Conservation (phyloP, 306 rosid species). For the Mucuna pruriens region DNA sequence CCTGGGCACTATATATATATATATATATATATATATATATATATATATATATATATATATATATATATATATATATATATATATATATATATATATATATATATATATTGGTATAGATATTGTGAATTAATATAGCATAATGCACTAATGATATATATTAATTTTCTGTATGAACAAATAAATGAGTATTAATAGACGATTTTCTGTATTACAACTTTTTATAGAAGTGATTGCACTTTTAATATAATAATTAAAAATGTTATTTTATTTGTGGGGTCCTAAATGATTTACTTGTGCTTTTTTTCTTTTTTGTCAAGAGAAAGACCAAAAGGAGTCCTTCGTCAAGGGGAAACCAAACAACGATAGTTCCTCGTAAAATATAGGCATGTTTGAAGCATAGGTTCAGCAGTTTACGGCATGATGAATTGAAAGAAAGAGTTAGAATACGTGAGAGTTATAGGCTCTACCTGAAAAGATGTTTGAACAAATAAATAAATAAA, state of each 20-base stretch:
- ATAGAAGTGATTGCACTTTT: neutral
- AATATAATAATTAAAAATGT: neutral
- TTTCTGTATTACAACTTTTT: neutral
- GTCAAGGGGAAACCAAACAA: neutral
- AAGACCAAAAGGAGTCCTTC: neutral
- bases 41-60: too few relatives aligned
- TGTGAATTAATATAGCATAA: too few relatives aligned
- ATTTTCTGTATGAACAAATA: too few relatives aligned
- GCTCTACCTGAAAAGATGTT: neutral
- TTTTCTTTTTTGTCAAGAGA: neutral
- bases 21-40: too few relatives aligned
- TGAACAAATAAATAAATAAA: constrained; percentile 7
- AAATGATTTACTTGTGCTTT: neutral
- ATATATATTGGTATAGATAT: too few relatives aligned
- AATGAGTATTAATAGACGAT: neutral
- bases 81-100: too few relatives aligned
- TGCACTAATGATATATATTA: too few relatives aligned
- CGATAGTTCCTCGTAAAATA: neutral
- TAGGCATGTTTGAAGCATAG: too few relatives aligned
- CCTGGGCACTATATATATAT: too few relatives aligned
- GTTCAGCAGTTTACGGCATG: too few relatives aligned
- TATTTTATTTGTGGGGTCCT: neutral
- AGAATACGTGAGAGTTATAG: neutral
- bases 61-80: too few relatives aligned
- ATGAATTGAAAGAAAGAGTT: too few relatives aligned